Evolutionary conservation across 2,329 filamentous ascomycete species (phyloP).

Genomic region (Colletotrichum destructivum): DNA sequence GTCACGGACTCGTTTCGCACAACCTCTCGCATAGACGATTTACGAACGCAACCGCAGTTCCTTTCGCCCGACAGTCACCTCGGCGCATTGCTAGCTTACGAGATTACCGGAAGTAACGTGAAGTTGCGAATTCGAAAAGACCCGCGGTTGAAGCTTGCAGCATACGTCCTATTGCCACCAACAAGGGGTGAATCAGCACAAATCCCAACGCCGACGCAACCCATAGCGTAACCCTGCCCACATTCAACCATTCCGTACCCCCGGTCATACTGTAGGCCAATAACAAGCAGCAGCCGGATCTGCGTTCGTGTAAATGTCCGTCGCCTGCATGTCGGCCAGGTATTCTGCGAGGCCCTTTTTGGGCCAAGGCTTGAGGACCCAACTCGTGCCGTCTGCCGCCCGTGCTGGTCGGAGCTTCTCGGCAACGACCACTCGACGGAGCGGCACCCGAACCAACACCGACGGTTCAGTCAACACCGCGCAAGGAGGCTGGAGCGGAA

Average conservation of each 20-base stretch:
- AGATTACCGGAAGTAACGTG: background rate
- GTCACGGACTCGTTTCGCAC: constrained; percentile 21
- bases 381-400: constrained; percentile 34
- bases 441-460: constrained; percentile 12
- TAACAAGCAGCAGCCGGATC: constrained; percentile 19
- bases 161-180: background rate
- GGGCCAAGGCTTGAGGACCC: constrained; percentile 41
- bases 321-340: constrained; percentile 50
- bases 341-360: constrained; percentile 48
- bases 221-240: constrained; percentile 38
- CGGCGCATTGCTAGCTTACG: background rate
- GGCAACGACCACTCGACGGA: constrained; percentile 43
- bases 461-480: constrained; percentile 11
- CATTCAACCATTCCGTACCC: constrained; percentile 19
- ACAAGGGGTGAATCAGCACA: background rate
- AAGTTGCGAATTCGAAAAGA: background rate
- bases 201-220: constrained; percentile 39
- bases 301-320: constrained; percentile 19
- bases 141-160: background rate
- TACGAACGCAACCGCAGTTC: background rate
- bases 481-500: constrained; percentile 49
- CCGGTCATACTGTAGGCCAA: constrained; percentile 26
- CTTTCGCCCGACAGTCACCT: background rate
- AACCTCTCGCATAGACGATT: background rate
- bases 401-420: constrained; percentile 44